These are phyloP conservation scores for Russula lepida DNA, from an alignment of 768 basidiomycete genomes.

Conservation along the genomic window DNA sequence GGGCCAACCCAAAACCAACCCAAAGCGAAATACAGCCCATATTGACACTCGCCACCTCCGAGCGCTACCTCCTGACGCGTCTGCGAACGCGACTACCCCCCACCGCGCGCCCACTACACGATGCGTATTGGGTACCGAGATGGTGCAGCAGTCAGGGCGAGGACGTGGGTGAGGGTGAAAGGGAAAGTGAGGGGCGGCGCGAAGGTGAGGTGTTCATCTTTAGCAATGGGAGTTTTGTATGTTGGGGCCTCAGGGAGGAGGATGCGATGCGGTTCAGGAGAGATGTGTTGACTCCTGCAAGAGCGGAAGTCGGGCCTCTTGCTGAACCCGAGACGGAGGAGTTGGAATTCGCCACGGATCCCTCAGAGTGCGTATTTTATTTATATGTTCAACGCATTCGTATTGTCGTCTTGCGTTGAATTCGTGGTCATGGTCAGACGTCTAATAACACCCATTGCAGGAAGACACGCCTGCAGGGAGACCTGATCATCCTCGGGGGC, in stretches of 20 bases:
- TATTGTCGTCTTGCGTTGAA: background rate
- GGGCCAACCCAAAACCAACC: slow-evolving; percentile 80
- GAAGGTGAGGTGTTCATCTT: slow-evolving; percentile 87
- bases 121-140: slow-evolving; percentile 71
- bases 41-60: slow-evolving; percentile 80
- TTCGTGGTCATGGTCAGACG: background rate
- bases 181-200: slow-evolving; percentile 27
- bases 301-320: slow-evolving; percentile 56
- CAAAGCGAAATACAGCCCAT: slow-evolving; percentile 71
- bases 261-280: slow-evolving; percentile 62
- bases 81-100: slow-evolving; percentile 48
- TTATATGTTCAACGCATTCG: no score
- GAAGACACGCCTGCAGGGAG: slow-evolving; percentile 81
- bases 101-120: slow-evolving; percentile 54
- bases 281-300: slow-evolving; percentile 48
- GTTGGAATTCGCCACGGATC: slow-evolving; percentile 87
- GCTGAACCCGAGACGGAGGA: slow-evolving; percentile 77
- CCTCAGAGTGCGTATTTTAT: slow-evolving; percentile 57
- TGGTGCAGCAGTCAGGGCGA: slow-evolving; percentile 40
- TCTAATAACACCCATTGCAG: slow-evolving; percentile 31
- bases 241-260: slow-evolving; percentile 77
- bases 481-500: slow-evolving; percentile 82
- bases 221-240: slow-evolving; percentile 80
- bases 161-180: slow-evolving; percentile 49
- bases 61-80: slow-evolving; percentile 64